Base-by-base conservation (phyloP, 208 protist species). In the Leishmania mexicana region DNA sequence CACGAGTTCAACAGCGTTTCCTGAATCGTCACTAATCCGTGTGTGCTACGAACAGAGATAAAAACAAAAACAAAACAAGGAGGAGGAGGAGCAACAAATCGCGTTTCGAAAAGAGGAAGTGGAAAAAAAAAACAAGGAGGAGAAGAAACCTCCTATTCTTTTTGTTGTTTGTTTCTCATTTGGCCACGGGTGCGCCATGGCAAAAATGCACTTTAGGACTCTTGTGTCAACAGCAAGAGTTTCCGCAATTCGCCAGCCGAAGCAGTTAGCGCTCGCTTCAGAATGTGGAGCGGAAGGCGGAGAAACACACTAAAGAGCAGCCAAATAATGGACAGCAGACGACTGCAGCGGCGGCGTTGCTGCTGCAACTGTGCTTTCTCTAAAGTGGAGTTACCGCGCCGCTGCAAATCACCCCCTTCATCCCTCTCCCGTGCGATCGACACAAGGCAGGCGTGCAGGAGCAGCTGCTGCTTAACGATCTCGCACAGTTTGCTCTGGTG, bases 361-460 rank as follows among this genome's bases (percentile, higher is more conserved):
- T 68, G 42, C 58, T 13, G 65, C 42, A 1, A 49, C 35, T 7
- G 28, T 19, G 17, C 73, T 19, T 24, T 47, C 19, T 3, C 8
- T 13, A 35, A 62, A 62, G n/a, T 17, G 51, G 19, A 31, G 7
- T 15, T 62, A 3, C 5, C n/a, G 49, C 24, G 24, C n/a, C 51
- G 31, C n/a, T 45, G 53, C 24, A 53, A 58, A n/a, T 28, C 38
- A 0, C 15, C 51, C 19, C 24, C 58, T 42, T 74, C 76, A 17
- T 8, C 24, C 31, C 49, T 78, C 49, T 82, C 82, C 0, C 73
- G 77, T 54, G 74, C 51, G 3, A 85, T 67, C 17, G 77, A 51
- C 0, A 81, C 28, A 11, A 85, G 38, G 40, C 77, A 85, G 28
- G 78, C 78, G 73, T 85, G 73, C 42, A 85, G 71, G 13, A 81